A percentile compares a stretch with the other conserved stretches of the same genome.
These are phyloP conservation scores for Citropsis articulata DNA, from an alignment of 345 rosid species.

Conservation along the genomic window DNA sequence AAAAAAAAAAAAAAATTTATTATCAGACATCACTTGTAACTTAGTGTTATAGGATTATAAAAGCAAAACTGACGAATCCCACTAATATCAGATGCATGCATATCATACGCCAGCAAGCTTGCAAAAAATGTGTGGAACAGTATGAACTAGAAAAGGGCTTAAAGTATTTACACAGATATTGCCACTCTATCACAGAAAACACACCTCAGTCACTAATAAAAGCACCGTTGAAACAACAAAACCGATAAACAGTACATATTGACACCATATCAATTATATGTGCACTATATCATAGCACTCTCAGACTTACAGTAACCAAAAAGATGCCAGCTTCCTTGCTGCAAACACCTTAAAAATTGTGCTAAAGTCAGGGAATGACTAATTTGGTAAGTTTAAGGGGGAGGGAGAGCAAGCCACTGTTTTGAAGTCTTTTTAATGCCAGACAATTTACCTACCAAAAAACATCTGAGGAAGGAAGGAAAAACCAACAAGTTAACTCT, in stretches of 20 bases:
- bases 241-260: neutral
- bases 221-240: neutral
- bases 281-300: neutral
- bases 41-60: neutral
- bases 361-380: neutral
- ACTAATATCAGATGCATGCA: neutral
- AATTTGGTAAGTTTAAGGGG: neutral
- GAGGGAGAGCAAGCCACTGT: neutral
- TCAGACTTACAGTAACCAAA: neutral
- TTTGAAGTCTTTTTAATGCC: neutral
- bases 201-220: neutral
- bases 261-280: neutral
- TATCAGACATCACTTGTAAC: neutral
- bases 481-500: constrained; percentile 8
- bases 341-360: neutral
- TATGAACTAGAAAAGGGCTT: neutral
- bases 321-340: neutral
- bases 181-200: neutral
- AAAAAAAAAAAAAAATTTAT: neutral
- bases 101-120: neutral
- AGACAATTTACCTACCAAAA: neutral
- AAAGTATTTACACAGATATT: neutral
- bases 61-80: neutral
- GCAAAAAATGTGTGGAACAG: neutral
- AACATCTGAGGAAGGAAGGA: constrained; percentile 1